Percentiles rank a stretch among this genome's conserved stretches.
phyloP scores from a whole-genome alignment of 352 stramenopile genomes.

The Thraustochytrium striatum region DNA sequence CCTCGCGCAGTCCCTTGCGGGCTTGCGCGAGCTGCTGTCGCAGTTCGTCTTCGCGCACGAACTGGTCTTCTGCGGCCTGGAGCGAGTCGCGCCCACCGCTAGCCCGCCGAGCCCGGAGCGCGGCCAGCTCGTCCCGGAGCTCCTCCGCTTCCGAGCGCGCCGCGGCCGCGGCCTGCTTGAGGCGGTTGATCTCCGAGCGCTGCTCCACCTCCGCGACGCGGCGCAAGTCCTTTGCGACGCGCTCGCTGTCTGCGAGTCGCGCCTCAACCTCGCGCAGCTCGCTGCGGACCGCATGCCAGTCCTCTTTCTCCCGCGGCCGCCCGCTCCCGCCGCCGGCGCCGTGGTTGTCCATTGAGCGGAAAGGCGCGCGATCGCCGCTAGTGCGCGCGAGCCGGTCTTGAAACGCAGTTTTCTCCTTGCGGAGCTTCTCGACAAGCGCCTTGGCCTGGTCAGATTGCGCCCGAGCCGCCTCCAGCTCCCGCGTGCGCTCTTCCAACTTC shows the following conservation, averaged over 20 bases:
- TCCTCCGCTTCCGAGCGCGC: not conserved
- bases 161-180: conserved; percentile 10
- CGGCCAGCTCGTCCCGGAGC: not conserved
- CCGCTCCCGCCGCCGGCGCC: too few relatives aligned
- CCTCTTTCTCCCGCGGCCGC: too few relatives aligned
- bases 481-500: conserved; percentile 67
- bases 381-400: not conserved
- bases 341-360: conserved; percentile 42
- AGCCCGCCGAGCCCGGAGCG: not conserved
- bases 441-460: conserved; percentile 59
- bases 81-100: conserved; percentile 3
- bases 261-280: conserved; percentile 51
- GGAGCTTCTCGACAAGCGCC: conserved; percentile 56
- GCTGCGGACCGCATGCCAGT: not conserved
- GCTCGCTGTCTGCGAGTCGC: conserved; percentile 13
- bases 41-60: conserved; percentile 39
- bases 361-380: not conserved
- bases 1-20: not conserved
- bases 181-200: conserved; percentile 37
- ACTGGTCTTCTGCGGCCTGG: conserved; percentile 34
- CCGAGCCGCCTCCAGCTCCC: conserved; percentile 58
- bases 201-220: conserved; percentile 52
- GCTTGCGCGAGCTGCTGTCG: conserved; percentile 47
- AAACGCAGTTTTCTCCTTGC: conserved; percentile 55
- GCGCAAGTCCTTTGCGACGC: not conserved